Evolutionary conservation across 768 basidiomycete genomes (phyloP).

Genomic region (Rhizopogon vulgaris): DNA sequence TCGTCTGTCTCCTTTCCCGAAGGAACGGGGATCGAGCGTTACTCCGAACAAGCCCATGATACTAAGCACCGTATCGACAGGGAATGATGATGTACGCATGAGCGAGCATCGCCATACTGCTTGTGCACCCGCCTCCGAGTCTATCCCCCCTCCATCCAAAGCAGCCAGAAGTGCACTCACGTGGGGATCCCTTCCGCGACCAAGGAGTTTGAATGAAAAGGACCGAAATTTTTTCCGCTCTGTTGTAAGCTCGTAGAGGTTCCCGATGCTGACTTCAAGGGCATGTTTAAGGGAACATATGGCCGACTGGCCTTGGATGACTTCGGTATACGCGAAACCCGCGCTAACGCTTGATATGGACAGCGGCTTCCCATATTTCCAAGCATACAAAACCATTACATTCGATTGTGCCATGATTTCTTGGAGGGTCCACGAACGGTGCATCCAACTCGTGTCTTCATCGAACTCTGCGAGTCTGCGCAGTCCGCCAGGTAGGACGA

Average conservation of each 20-base stretch:
- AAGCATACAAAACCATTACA: neutral
- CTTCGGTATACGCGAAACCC: neutral
- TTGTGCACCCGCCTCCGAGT: neutral
- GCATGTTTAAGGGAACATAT: neutral
- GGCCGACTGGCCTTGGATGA: neutral
- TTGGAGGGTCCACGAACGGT: conserved; percentile 16
- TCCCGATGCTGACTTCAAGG: neutral
- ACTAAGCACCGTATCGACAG: neutral
- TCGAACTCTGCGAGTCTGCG: conserved; percentile 8
- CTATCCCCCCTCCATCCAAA: neutral
- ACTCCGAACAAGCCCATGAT: conserved; percentile 4
- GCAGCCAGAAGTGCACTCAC: neutral
- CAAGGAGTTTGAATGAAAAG: neutral
- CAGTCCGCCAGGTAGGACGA: conserved; percentile 15
- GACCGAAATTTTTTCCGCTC: neutral
- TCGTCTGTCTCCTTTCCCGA: neutral
- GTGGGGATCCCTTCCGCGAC: neutral
- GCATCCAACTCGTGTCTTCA: conserved; percentile 13
- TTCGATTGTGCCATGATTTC: neutral
- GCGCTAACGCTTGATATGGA: neutral
- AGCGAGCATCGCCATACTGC: conserved; percentile 1
- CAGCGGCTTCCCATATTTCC: neutral
- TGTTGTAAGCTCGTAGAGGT: neutral
- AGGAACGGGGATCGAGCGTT: neutral
- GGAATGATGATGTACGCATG: conserved; percentile 4